These are phyloP conservation scores for Neoarthrinium moseri DNA, from an alignment of 2,329 filamentous ascomycete genomes.

Conservation along the genomic window DNA sequence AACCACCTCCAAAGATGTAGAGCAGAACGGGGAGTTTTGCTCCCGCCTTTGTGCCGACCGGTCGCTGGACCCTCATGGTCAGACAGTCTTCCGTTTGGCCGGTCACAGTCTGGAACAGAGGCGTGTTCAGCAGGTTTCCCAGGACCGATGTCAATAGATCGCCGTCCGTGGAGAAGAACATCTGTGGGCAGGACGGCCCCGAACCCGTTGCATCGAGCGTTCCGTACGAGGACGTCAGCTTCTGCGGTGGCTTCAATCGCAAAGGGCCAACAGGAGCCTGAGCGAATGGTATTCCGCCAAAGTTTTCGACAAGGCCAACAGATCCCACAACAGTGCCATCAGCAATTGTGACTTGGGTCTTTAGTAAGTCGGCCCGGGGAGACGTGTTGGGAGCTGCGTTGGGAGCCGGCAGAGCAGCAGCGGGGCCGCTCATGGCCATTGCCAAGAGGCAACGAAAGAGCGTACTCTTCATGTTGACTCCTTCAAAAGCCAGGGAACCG, in stretches of 20 bases:
- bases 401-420: conserved; percentile 15
- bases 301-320: conserved; percentile 55
- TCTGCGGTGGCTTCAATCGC: conserved; percentile 67
- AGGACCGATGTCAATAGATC: conserved; percentile 35
- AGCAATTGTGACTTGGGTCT: conserved; percentile 22
- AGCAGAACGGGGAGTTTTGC: conserved; percentile 66
- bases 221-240: conserved; percentile 56
- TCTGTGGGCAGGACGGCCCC: conserved; percentile 69
- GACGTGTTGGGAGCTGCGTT: conserved; percentile 17
- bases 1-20: conserved; percentile 71
- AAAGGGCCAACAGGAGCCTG: conserved; percentile 64
- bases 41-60: conserved; percentile 50
- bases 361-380: conserved; percentile 16
- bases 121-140: conserved; percentile 50
- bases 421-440: conserved; percentile 1
- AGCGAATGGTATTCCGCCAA: conserved; percentile 75
- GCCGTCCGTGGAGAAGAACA: conserved; percentile 51
- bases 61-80: conserved; percentile 58
- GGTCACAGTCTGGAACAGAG: conserved; percentile 54
- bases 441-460: neutral
- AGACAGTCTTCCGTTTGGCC: conserved; percentile 64
- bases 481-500: neutral
- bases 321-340: conserved; percentile 28
- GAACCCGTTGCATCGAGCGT: conserved; percentile 58
- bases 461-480: conserved; percentile 7